Evolutionary conservation across 495 filamentous ascomycete genomes (phyloP).

Genomic region (Neurospora sp.): DNA sequence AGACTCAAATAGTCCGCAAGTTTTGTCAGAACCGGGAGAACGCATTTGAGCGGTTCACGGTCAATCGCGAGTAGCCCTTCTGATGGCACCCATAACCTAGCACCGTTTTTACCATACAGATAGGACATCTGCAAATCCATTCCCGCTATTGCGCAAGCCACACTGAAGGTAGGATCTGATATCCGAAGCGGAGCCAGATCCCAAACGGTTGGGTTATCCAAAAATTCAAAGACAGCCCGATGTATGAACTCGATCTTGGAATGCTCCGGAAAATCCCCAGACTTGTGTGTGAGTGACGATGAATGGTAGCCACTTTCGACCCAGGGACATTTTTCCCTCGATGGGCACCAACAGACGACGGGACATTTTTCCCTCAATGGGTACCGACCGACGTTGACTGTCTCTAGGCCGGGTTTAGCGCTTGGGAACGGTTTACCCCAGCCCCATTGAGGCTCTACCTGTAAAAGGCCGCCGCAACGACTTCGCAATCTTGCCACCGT

Average conservation of each 20-base stretch:
- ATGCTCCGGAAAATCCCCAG: not conserved
- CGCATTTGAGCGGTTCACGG: not conserved
- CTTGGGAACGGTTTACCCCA: too few species aligned
- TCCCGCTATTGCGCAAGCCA: not conserved
- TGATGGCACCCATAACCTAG: fast-evolving
- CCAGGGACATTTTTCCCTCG: not conserved
- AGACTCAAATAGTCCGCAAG: not conserved
- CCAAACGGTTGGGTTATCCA: not conserved
- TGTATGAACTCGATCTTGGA: not conserved
- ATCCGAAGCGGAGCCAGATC: not conserved
- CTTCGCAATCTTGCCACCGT: not conserved
- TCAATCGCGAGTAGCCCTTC: not conserved
- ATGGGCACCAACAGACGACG: not conserved
- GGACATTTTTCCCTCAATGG: too few species aligned
- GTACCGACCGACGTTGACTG: too few species aligned
- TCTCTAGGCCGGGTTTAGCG: too few species aligned
- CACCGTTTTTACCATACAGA: too few species aligned
- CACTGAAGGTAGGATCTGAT: not conserved
- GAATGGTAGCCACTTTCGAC: too few species aligned
- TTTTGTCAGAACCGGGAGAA: not conserved
- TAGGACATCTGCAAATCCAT: not conserved
- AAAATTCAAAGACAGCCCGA: not conserved
- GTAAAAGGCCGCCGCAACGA: not conserved
- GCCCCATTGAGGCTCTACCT: too few species aligned
- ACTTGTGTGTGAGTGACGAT: too few species aligned